These are phyloP conservation scores for Mycena vitilis DNA, from an alignment of 768 basidiomycete species.

Conservation along the genomic window DNA sequence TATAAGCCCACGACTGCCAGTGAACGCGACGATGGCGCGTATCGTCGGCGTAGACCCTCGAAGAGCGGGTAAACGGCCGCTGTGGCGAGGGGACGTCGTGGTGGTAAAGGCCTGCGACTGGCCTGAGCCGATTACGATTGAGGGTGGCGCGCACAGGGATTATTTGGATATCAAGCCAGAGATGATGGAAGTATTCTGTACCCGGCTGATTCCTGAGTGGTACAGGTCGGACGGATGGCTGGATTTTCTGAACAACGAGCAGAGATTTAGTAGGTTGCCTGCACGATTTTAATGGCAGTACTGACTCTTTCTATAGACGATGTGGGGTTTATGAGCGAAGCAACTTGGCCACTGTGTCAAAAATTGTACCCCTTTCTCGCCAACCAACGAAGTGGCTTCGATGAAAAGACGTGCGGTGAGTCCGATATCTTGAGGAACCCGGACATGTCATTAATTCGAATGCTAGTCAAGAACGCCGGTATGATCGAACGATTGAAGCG, in stretches of 20 bases:
- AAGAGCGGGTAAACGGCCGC: conserved; percentile 5
- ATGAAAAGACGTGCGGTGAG: no score
- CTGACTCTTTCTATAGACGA: no score
- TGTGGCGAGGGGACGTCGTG: conserved; percentile 26
- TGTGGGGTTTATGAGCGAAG: no score
- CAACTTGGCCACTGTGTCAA: no score
- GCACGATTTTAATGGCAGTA: no score
- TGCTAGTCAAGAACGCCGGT: no score
- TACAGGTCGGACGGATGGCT: conserved; percentile 17
- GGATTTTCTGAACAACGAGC: conserved; percentile 4
- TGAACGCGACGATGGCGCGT: conserved; percentile 18
- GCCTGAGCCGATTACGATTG: neutral
- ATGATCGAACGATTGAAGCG: no score
- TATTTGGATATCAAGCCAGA: conserved; percentile 7
- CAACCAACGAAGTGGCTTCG: no score
- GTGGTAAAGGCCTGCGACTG: conserved; percentile 19
- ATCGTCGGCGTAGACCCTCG: conserved; percentile 7
- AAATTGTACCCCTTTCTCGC: no score
- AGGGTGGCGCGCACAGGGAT: conserved; percentile 18
- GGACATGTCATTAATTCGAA: no score
- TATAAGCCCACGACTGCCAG: conserved; percentile 20
- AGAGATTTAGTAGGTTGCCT: conserved; percentile 5
- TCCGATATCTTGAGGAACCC: no score
- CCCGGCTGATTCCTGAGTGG: neutral
- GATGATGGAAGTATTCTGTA: neutral